Evolutionary conservation across 257 asterid genomes (phyloP), one percentile per base, ranked within the genome.

Genomic region (Solanum phureja): DNA sequence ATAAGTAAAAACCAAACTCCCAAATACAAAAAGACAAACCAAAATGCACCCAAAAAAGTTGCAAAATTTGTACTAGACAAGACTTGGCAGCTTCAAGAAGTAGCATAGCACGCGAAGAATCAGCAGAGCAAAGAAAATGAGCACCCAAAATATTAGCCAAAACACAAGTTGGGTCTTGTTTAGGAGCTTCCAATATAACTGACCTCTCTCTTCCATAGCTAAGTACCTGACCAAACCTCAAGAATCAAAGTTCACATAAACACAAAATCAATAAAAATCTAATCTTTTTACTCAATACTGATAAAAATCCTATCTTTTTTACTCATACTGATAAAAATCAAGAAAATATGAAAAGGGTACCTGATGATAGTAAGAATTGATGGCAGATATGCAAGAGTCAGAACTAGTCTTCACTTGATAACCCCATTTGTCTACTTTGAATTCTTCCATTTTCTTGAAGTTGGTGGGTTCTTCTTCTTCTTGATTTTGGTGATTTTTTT

Each of bases 151-250:
- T 92, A 88, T 95, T 97, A 72, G 93, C 99, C 86, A 95, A 93
- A 89, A 97, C 99, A 86, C 99, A 97, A 35, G 77, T 84, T 27
- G 99, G 98, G 91, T 97, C 99, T 87, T 92, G 91, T 86, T 88
- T 90, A 52, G 99, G 95, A 91, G 99, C 99, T 86, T 92, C 96
- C 89, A 97, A 72, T 88, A 97, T 97, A n/a, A 95, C 96, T n/a
- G 90, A 87, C 92, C 98, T 92, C 42, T 89, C 88, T 91, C 99
- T 95, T 91, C 98, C 98, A 92, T 95, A 97, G 88, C 94, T 88
- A 62, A 97, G 96, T 87, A 95, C 98, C 83, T 35, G 9, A 74
- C 31, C 83, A 74, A 37, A 35, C 9, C 18, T 37, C 83, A 74
- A 74, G 52, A 74, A 35, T 21, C 82, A 37, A 74, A 35, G 19